Conservation (phyloP, 805 yeast genomes). For the Candida berthetii region DNA sequence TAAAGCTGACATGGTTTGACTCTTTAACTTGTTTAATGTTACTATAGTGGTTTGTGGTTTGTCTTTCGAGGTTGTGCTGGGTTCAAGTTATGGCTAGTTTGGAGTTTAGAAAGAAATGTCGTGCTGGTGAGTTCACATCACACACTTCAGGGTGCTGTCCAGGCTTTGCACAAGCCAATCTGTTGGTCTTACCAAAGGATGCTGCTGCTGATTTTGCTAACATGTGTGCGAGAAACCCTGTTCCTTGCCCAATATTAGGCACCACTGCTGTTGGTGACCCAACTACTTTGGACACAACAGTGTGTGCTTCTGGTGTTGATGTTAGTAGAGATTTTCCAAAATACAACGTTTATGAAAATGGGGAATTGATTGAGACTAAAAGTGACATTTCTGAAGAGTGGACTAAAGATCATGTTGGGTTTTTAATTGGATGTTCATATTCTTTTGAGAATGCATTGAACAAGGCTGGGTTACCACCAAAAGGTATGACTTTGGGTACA, state of each 20-base stretch:
- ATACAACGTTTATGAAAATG: conserved; percentile 27
- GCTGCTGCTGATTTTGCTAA: conserved; percentile 27
- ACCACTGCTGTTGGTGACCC: conserved; percentile 22
- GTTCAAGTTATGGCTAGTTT: background rate
- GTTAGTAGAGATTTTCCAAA: conserved; percentile 28
- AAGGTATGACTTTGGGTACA: conserved; percentile 13
- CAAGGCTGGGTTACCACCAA: conserved; percentile 24
- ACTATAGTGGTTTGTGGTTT: too few relatives aligned
- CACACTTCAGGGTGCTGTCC: conserved; percentile 18
- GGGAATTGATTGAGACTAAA: conserved; percentile 19
- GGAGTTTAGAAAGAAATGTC: conserved; percentile 11
- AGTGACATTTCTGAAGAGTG: conserved; percentile 24
- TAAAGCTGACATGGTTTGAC: too few relatives aligned
- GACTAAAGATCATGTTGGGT: conserved; percentile 30
- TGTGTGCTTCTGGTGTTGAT: conserved; percentile 15
- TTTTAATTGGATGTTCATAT: conserved; percentile 35
- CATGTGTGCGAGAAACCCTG: conserved; percentile 31
- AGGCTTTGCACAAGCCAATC: conserved; percentile 32
- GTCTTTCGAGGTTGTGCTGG: too few relatives aligned
- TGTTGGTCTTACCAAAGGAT: conserved; percentile 27
- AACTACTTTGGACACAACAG: conserved; percentile 9
- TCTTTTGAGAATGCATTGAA: conserved; percentile 31
- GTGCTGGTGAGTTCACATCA: conserved; percentile 7
- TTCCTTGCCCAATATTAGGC: conserved; percentile 32
- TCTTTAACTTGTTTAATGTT: too few relatives aligned